A percentile compares a stretch with the other conserved stretches of the same genome.
phyloP scores from a whole-genome alignment of 2,329 filamentous ascomycete species.

The Alternaria ethzedia region DNA sequence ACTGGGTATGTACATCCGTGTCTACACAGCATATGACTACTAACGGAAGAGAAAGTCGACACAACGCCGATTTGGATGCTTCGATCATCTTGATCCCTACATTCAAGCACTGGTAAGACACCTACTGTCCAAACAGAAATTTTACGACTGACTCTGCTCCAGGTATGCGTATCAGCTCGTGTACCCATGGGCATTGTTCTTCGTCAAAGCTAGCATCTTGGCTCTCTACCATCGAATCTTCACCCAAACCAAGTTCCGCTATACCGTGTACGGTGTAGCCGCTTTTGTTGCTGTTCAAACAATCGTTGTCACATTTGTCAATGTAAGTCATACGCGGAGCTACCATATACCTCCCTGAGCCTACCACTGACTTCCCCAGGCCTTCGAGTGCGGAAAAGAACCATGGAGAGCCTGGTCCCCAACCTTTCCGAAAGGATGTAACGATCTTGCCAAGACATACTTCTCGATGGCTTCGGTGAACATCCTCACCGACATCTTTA shows the following conservation, averaged over 20 bases:
- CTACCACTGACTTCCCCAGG: conserved; percentile 9
- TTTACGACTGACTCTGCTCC: neutral
- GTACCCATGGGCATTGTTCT: conserved; percentile 29
- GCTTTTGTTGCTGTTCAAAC: conserved; percentile 17
- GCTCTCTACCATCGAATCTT: conserved; percentile 31
- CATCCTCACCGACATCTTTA: conserved; percentile 26
- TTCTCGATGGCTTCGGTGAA: conserved; percentile 26
- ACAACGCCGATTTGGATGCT: neutral
- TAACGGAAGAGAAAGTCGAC: neutral
- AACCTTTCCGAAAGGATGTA: conserved; percentile 28
- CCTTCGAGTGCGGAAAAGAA: conserved; percentile 24
- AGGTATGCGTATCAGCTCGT: conserved; percentile 35
- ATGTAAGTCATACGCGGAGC: conserved; percentile 8
- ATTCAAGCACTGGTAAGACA: neutral
- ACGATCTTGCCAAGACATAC: conserved; percentile 24
- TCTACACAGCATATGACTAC: neutral
- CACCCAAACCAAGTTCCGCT: conserved; percentile 16
- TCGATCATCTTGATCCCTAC: neutral
- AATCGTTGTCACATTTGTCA: conserved; percentile 19
- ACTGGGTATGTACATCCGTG: neutral
- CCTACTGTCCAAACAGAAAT: rapidly evolving
- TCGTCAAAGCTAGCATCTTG: conserved; percentile 31
- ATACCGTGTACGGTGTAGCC: conserved; percentile 6
- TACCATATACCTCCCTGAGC: neutral
- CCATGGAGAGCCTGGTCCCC: conserved; percentile 23